Percentiles rank a stretch among this genome's conserved stretches.
Evolutionary conservation across 2,329 filamentous ascomycete genomes (phyloP).

Genomic region (Sordariomycetes sp.): DNA sequence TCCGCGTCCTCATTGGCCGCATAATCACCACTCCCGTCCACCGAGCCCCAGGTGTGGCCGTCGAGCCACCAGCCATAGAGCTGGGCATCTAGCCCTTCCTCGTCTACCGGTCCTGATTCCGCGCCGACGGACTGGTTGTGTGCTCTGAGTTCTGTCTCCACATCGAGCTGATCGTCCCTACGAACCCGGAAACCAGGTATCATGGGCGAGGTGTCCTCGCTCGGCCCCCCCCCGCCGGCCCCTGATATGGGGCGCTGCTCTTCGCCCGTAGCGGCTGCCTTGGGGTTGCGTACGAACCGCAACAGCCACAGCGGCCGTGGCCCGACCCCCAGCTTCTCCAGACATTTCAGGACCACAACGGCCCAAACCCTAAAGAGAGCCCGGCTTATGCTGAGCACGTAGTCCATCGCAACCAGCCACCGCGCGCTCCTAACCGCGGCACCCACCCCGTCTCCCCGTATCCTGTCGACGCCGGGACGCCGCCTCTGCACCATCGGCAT

Average conservation of each 20-base stretch:
- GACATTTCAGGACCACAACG: slow-evolving; percentile 15
- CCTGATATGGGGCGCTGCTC: slow-evolving; percentile 1
- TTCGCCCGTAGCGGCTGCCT: slow-evolving; percentile 9
- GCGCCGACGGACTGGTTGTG: slow-evolving; percentile 28
- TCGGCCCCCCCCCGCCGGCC: slow-evolving; percentile 24
- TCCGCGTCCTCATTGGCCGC: slow-evolving; percentile 40
- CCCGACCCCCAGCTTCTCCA: slow-evolving; percentile 13
- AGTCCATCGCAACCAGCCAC: slow-evolving; percentile 67
- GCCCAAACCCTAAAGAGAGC: slow-evolving; percentile 51
- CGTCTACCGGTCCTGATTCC: slow-evolving; percentile 29
- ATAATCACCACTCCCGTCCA: slow-evolving; percentile 75
- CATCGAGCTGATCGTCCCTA: slow-evolving; percentile 54
- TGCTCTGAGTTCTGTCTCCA: slow-evolving; percentile 68
- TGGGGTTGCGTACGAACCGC: slow-evolving; percentile 34
- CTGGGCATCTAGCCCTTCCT: slow-evolving; percentile 59
- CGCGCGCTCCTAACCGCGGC: slow-evolving; percentile 68
- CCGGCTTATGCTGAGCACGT: slow-evolving; percentile 63
- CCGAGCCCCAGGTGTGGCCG: slow-evolving; percentile 75
- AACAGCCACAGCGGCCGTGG: slow-evolving; percentile 40
- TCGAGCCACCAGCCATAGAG: slow-evolving; percentile 78
- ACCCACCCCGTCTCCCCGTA: slow-evolving; percentile 57
- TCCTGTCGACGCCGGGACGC: slow-evolving; percentile 19
- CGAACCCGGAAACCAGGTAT: not conserved
- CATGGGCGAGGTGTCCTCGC: not conserved
- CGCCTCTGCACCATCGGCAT: slow-evolving; percentile 42